These are phyloP conservation scores for Saccharomycopsis microspora DNA, from an alignment of 805 yeast genomes.

Conservation along the genomic window DNA sequence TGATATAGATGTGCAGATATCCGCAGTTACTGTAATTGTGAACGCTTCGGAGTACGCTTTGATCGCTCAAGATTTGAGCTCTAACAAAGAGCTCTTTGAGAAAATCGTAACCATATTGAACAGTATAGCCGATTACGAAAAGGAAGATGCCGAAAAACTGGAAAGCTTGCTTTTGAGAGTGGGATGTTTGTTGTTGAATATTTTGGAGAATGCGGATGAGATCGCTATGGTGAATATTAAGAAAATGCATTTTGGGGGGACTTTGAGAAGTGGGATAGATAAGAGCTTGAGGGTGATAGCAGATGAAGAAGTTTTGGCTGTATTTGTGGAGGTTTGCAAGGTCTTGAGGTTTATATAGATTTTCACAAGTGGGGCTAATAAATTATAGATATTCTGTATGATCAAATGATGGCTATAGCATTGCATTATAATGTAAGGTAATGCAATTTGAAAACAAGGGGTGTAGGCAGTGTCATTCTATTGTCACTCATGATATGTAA, in stretches of 20 bases:
- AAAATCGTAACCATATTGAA: conserved; percentile 11
- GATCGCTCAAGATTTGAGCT: conserved; percentile 12
- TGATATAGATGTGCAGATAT: conserved; percentile 18
- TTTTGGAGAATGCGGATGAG: conserved; percentile 1
- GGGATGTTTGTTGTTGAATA: conserved; percentile 12
- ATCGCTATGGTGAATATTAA: neutral
- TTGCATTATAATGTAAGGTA: too few species aligned
- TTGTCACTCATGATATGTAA: too few species aligned
- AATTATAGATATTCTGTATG: too few species aligned
- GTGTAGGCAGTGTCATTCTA: too few species aligned
- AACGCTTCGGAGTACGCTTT: conserved; percentile 21
- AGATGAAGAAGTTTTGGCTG: conserved; percentile 7
- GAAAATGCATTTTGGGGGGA: neutral
- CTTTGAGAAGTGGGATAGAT: conserved; percentile 8
- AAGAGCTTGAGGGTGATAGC: neutral
- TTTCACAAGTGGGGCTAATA: neutral
- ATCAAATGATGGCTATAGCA: too few species aligned
- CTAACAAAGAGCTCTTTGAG: conserved; percentile 11
- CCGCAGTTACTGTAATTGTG: conserved; percentile 20
- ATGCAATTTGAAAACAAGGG: too few species aligned
- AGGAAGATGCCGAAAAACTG: conserved; percentile 5
- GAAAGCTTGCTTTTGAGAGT: conserved; percentile 9
- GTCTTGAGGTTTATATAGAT: neutral
- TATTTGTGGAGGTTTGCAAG: conserved; percentile 6
- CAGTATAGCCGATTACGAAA: conserved; percentile 5